Evolutionary conservation across 257 asterid genomes (phyloP), one percentile per base, ranked within the genome.

Genomic region (Solanum acaule): DNA sequence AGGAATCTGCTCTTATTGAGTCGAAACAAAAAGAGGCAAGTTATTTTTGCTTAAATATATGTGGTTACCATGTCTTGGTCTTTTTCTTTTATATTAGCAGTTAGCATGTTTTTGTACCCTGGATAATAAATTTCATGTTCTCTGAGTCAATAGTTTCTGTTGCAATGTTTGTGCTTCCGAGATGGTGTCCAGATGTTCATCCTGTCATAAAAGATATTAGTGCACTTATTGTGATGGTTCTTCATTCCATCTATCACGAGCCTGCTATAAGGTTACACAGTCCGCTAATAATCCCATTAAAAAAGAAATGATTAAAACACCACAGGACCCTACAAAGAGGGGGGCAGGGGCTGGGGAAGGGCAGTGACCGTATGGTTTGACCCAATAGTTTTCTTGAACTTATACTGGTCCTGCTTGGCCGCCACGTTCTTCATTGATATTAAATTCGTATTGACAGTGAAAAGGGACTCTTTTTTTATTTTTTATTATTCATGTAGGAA

Each of bases 21-120:
- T 95, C 98, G 70, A 93, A 89, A 77, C 91, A 85, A 38, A 94
- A 92, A 91, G 99, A 96, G 98, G 99, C 92, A 92, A 91, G 94
- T 90, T 77, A 90, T 68, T 72, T 61, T 65, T 86, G 75, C 71
- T 86, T 86, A 29, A 49, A 31, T 35, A 81, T 82, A 31, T 31
- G 71, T 52, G 20, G 44, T 49, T 49, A 65, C 44, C 44, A 49
- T 18, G 86, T 49, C 71, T 29, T 49, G 8, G 42, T 31, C 25
- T 15, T 12, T 22, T 52, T 82, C 56, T 52, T 3, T 23, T 82
- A 31, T 49, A 10, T 82, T 10, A 18, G 44, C 86, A 49, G 25
- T n/a, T 31, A 49, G 68, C 86, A 31, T 49, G 70, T 49, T 18
- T 56, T 10, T 49, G 44, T 82, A 12, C 70, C 42, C 44, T 31